phyloP scores from a whole-genome alignment of 2,329 filamentous ascomycete genomes.

The Xylaria arbuscula region DNA sequence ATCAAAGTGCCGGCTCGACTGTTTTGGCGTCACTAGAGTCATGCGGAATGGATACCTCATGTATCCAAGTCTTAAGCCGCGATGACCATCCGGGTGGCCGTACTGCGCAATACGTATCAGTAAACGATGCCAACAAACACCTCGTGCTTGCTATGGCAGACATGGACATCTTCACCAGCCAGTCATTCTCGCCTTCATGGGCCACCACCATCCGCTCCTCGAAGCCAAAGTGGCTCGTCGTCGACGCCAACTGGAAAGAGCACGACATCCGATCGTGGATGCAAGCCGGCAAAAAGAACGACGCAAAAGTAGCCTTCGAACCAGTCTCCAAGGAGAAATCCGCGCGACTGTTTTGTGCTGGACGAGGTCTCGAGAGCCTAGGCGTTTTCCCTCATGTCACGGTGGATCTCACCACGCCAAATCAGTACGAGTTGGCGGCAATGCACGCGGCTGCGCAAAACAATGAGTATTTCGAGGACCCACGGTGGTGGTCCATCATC shows the following conservation, averaged over 20 bases:
- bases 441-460: conserved; percentile 79
- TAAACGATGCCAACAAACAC: conserved; percentile 86
- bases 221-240: conserved; percentile 79
- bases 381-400: conserved; percentile 69
- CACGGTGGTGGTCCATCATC: conserved; percentile 82
- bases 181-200: conserved; percentile 68
- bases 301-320: conserved; percentile 79
- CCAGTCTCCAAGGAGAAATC: conserved; percentile 89
- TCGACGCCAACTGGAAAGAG: conserved; percentile 88
- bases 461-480: conserved; percentile 73
- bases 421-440: conserved; percentile 80
- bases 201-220: conserved; percentile 65
- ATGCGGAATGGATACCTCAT: conserved; percentile 71
- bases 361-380: conserved; percentile 54
- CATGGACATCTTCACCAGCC: conserved; percentile 82
- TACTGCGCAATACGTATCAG: conserved; percentile 90
- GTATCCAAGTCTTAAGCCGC: conserved; percentile 68
- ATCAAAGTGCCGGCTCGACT: conserved; percentile 73
- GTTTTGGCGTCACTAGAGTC: conserved; percentile 73
- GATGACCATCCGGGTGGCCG: conserved; percentile 64
- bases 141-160: conserved; percentile 95
- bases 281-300: conserved; percentile 64
- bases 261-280: conserved; percentile 75
- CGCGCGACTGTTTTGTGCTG: conserved; percentile 69
- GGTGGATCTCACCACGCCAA: conserved; percentile 84